Evolutionary conservation across 768 basidiomycete genomes (phyloP).

Genomic region (Rickenella mellea): DNA sequence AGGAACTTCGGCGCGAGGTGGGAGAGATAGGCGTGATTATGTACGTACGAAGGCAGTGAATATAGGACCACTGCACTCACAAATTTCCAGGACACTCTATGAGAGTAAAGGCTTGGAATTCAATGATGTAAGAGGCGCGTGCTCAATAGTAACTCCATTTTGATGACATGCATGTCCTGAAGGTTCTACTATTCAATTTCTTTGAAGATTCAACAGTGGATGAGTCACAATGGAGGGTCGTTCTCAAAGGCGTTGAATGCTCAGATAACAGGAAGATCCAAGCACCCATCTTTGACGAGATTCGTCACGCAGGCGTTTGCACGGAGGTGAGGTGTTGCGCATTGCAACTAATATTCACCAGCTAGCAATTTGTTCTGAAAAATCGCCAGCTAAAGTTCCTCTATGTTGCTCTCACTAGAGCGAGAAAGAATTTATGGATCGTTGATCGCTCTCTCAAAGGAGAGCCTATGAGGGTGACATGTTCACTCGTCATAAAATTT

Average conservation of each 20-base stretch:
- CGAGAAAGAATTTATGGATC: slow-evolving; percentile 63
- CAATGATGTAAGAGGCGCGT: slow-evolving; percentile 40
- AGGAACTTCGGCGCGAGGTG: slow-evolving; percentile 38
- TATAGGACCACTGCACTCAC: not conserved
- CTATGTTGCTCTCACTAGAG: slow-evolving; percentile 65
- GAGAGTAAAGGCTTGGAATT: slow-evolving; percentile 64
- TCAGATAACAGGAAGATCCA: slow-evolving; percentile 7
- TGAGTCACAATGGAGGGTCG: slow-evolving; percentile 47
- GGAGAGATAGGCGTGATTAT: slow-evolving; percentile 50
- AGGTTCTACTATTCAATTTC: slow-evolving; percentile 72
- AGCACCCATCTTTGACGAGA: slow-evolving; percentile 40
- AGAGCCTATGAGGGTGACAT: slow-evolving; percentile 50
- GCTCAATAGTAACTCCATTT: slow-evolving; percentile 11
- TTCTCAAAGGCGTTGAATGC: slow-evolving; percentile 34
- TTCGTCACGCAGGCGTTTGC: slow-evolving; percentile 45
- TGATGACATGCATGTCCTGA: not conserved
- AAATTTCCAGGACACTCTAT: slow-evolving; percentile 33
- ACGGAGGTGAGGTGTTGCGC: slow-evolving; percentile 33
- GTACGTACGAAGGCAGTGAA: slow-evolving; percentile 23
- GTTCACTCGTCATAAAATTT: slow-evolving; percentile 8
- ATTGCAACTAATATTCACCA: not conserved
- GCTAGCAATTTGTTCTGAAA: slow-evolving; percentile 1
- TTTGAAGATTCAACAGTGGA: slow-evolving; percentile 54
- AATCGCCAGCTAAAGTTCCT: slow-evolving; percentile 48
- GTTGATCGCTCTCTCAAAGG: slow-evolving; percentile 49